Evolutionary conservation across 1,284 basidiomycete genomes (phyloP).

Genomic region (Mycosarcoma mackinlayi): DNA sequence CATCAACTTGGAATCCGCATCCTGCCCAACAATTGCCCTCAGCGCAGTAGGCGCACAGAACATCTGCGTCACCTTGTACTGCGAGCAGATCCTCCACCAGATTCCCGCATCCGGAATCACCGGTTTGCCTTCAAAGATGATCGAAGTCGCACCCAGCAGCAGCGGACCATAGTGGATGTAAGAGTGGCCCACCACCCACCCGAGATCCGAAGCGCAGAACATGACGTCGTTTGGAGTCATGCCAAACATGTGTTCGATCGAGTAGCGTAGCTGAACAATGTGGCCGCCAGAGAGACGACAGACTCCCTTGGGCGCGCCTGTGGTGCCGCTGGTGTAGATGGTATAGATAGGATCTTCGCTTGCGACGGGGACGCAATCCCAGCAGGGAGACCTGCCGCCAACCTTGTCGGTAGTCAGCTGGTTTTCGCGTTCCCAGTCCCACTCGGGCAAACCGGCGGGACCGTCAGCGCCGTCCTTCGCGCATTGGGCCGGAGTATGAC

Average conservation of each 20-base stretch:
- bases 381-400: conserved; percentile 47
- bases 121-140: conserved; percentile 67
- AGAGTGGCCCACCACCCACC: conserved; percentile 56
- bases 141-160: conserved; percentile 57
- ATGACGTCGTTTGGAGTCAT: conserved; percentile 53
- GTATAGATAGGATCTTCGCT: conserved; percentile 60
- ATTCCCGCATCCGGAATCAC: conserved; percentile 64
- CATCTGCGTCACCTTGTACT: conserved; percentile 54
- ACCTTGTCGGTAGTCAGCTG: conserved; percentile 20
- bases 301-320: conserved; percentile 64
- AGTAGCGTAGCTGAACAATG: conserved; percentile 56
- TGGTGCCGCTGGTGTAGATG: conserved; percentile 60
- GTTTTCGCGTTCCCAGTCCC: conserved; percentile 58
- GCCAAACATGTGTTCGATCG: conserved; percentile 62
- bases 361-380: conserved; percentile 52
- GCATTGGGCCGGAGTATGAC: conserved; percentile 42
- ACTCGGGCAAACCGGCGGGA: conserved; percentile 43
- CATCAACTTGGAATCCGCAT: conserved; percentile 59
- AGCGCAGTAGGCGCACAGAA: conserved; percentile 62
- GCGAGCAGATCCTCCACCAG: conserved; percentile 58
- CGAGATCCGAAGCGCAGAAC: conserved; percentile 52
- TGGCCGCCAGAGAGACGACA: conserved; percentile 59
- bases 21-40: conserved; percentile 58
- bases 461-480: conserved; percentile 20
- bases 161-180: conserved; percentile 63